Evolutionary conservation across 192 early-diverging fungal species (phyloP).

Genomic region (Linderina pennispora): DNA sequence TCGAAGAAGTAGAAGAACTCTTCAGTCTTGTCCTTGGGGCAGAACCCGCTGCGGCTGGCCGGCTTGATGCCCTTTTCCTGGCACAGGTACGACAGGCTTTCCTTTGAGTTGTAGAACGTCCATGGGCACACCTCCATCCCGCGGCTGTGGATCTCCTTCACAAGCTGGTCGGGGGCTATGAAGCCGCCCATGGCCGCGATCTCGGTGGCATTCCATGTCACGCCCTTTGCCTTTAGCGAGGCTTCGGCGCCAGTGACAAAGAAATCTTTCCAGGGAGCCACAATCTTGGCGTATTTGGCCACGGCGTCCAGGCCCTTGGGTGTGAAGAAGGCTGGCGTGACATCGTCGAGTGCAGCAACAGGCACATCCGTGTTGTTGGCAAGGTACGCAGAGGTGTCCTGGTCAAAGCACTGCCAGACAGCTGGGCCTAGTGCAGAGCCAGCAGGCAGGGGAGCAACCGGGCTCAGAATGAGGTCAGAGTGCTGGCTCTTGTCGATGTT

Average conservation of each 20-base stretch:
- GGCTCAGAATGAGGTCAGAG: conserved; percentile 6
- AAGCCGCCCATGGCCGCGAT: conserved; percentile 36
- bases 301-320: conserved; percentile 28
- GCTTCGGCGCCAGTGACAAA: conserved; percentile 34
- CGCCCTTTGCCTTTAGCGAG: conserved; percentile 4
- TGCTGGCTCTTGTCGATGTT: conserved; percentile 15
- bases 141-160: conserved; percentile 15
- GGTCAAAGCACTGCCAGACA: conserved; percentile 41
- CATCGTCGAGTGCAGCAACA: conserved; percentile 22
- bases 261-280: conserved; percentile 44
- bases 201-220: conserved; percentile 26
- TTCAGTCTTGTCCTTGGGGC: conserved; percentile 10
- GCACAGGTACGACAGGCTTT: conserved; percentile 32
- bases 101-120: conserved; percentile 43
- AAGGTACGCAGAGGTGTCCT: conserved; percentile 36
- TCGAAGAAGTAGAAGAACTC: conserved; percentile 38
- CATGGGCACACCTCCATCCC: conserved; percentile 33
- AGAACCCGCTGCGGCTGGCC: conserved; percentile 1
- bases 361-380: conserved; percentile 11
- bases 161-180: conserved; percentile 11
- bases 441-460: conserved; percentile 1
- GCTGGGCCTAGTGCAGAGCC: conserved; percentile 12
- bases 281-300: conserved; percentile 15
- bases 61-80: not conserved
- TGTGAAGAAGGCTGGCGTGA: conserved; percentile 31